Conservation (phyloP, 2,329 filamentous ascomycete species). For the Hypoxylon sp. region DNA sequence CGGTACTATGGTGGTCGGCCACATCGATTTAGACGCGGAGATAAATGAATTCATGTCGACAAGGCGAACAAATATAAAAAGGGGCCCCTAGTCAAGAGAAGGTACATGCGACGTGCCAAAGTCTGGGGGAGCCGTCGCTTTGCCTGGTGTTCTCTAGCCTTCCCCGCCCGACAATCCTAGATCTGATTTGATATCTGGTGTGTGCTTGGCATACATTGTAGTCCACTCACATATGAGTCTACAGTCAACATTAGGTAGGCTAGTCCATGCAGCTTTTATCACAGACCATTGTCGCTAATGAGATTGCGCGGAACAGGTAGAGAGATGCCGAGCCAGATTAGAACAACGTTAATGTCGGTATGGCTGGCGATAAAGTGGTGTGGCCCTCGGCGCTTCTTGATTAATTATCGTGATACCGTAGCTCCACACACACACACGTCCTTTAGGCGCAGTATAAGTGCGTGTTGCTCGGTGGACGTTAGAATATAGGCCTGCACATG, state of each 20-base stretch:
- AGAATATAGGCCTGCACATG: not conserved
- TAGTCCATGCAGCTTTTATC: slow-evolving; percentile 38
- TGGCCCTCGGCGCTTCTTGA: slow-evolving; percentile 30
- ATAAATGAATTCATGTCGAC: slow-evolving; percentile 27
- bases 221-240: slow-evolving; percentile 13
- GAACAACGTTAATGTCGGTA: slow-evolving; percentile 12
- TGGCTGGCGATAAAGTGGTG: slow-evolving; percentile 22
- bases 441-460: slow-evolving; percentile 15
- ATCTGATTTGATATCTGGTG: slow-evolving; percentile 35
- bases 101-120: slow-evolving; percentile 29
- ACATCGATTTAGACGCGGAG: slow-evolving; percentile 18
- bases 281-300: slow-evolving; percentile 25
- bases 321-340: slow-evolving; percentile 17
- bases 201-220: slow-evolving; percentile 19
- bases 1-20: slow-evolving; percentile 6
- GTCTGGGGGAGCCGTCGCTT: slow-evolving; percentile 33
- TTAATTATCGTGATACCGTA: slow-evolving; percentile 34
- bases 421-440: slow-evolving; percentile 35
- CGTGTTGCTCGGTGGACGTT: not conserved
- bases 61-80: slow-evolving; percentile 21
- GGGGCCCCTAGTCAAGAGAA: slow-evolving; percentile 18
- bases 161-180: slow-evolving; percentile 21
- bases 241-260: slow-evolving; percentile 13
- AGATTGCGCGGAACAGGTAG: slow-evolving; percentile 7
- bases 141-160: slow-evolving; percentile 25